Base-by-base conservation (phyloP, 371 early-diverging fungal genomes). In the Saksenaea vasiformis region DNA sequence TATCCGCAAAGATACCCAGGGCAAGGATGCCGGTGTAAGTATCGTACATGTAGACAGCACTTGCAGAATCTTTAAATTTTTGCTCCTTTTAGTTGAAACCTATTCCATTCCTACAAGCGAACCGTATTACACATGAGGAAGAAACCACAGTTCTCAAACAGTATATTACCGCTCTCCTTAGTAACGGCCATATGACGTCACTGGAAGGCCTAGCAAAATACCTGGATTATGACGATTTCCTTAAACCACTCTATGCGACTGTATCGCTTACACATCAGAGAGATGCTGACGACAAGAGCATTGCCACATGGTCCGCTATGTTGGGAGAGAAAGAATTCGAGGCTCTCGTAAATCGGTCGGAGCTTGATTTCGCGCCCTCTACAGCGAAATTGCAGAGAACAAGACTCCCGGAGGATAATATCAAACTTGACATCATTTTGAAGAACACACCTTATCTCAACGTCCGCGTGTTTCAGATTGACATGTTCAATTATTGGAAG, bases 401-500 rank as follows among this genome's bases (percentile, higher is more conserved):
- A 31, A 58, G 65, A 56, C 58, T 53, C 22, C 71, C 70, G 5
- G 56, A 47, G 14, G 74, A 71, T 38, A 13, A 57, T 1, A 65
- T 79, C 7, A 14, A 35, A 2, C 35, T 79, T 0, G n/a, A 27
- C 0, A 31, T 81, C 15, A 41, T 53, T 3, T 54, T 76, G n/a
- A 82, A 79, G 37, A 79, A 82, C 53, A 62, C 79, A 1, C 17
- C 55, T 11, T 65, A 61, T 47, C 54, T 82, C 13, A 65, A 71
- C 10, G 60, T 82, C 5, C 79, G 82, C 28, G 76, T 77, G 4
- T 82, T 69, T 38, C 72, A 67, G 24, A 69, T 82, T 15, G 74
- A 82, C 51, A 66, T 71, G 10, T 69, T 69, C 34, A 74, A 74
- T 54, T 82, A 82, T 47, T 76, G 74, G 68, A 58, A 73, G 14